Evolutionary conservation across 2,329 filamentous ascomycete genomes (phyloP).

Genomic region (Arthrobotrys entomopaga): DNA sequence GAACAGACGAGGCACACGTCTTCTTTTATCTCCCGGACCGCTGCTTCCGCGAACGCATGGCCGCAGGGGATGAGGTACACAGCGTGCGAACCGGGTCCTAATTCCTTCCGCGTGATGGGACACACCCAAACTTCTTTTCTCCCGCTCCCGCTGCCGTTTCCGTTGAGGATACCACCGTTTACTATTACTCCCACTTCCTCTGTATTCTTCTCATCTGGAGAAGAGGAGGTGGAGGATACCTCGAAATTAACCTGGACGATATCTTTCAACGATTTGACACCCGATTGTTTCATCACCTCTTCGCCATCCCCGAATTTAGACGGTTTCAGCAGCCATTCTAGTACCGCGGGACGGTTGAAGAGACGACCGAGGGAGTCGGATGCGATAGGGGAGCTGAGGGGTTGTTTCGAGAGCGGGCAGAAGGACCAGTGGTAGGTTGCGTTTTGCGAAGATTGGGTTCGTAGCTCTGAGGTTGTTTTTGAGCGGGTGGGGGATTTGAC

Average conservation of each 20-base stretch:
- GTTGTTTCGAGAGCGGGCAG: constrained; percentile 84
- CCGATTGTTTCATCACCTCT: constrained; percentile 67
- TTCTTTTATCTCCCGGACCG: constrained; percentile 79
- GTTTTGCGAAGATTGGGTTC: constrained; percentile 85
- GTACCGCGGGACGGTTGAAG: constrained; percentile 93
- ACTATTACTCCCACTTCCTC: constrained; percentile 52
- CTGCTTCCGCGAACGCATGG: constrained; percentile 89
- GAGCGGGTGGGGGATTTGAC: constrained; percentile 90
- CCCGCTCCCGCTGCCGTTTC: constrained; percentile 64
- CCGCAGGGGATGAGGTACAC: constrained; percentile 95
- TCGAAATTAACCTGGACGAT: constrained; percentile 86
- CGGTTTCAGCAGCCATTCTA: constrained; percentile 73
- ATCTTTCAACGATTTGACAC: constrained; percentile 83
- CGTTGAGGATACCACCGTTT: constrained; percentile 51
- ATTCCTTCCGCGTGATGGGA: constrained; percentile 84
- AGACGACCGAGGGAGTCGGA: constrained; percentile 85
- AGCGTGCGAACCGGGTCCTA: constrained; percentile 80
- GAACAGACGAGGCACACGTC: constrained; percentile 77
- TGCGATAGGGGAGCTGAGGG: constrained; percentile 78
- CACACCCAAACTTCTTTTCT: constrained; percentile 76
- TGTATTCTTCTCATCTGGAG: constrained; percentile 55
- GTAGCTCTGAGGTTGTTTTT: constrained; percentile 84
- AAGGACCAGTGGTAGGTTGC: constrained; percentile 86
- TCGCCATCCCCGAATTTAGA: constrained; percentile 71
- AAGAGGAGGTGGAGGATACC: constrained; percentile 57